Percentiles rank a stretch among this genome's conserved stretches.
These are phyloP conservation scores for Claviceps sp. DNA, from an alignment of 2,329 filamentous ascomycete genomes.

Conservation along the genomic window DNA sequence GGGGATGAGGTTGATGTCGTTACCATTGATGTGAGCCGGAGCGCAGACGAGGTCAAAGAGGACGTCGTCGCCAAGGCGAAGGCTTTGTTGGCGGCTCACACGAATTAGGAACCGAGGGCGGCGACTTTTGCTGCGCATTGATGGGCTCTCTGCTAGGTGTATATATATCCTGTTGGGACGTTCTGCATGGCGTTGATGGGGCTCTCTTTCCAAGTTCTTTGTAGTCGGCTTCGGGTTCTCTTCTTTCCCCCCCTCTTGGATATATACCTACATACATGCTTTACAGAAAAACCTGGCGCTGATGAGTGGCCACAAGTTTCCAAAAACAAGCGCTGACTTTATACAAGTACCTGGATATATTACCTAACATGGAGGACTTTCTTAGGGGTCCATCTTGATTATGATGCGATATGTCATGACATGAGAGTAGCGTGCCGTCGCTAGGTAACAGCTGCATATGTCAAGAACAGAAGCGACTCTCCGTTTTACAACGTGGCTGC, in stretches of 20 bases:
- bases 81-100: slow-evolving; percentile 29
- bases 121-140: not conserved
- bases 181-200: too few species aligned
- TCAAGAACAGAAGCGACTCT: too few species aligned
- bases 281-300: not conserved
- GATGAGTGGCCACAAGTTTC: not conserved
- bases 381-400: too few species aligned
- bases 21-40: slow-evolving; percentile 51
- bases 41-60: slow-evolving; percentile 44
- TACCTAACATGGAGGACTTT: too few species aligned
- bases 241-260: not conserved
- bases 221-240: not conserved
- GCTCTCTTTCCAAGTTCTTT: too few species aligned
- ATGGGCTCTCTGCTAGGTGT: too few species aligned
- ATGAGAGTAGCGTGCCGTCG: too few species aligned
- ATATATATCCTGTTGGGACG: too few species aligned
- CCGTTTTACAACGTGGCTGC: too few species aligned
- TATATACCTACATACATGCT: not conserved
- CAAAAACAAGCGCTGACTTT: not conserved
- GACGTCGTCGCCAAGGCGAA: slow-evolving; percentile 46
- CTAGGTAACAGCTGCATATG: too few species aligned
- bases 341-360: not conserved
- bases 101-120: not conserved
- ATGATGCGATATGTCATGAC: too few species aligned
- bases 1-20: slow-evolving; percentile 59